These are phyloP conservation scores for Mrakia hoshinonis DNA, from an alignment of 768 basidiomycete genomes.

Conservation along the genomic window DNA sequence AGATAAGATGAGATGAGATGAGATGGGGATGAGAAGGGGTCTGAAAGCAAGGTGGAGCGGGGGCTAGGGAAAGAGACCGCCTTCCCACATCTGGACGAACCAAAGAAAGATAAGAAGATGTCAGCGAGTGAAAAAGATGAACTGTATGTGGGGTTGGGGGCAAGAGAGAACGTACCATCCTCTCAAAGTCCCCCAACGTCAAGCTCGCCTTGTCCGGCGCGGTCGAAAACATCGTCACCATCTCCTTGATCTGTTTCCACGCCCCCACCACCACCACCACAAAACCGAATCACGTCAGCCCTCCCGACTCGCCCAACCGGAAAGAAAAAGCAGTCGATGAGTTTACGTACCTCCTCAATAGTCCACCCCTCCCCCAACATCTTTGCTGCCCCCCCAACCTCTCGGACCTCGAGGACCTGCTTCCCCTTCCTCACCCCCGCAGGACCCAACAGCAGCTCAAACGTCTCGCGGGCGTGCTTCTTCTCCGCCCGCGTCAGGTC, in stretches of 20 bases:
- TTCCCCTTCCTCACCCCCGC: not conserved
- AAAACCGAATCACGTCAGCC: not conserved
- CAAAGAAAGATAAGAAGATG: not conserved
- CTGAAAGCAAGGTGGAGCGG: no score
- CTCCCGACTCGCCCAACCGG: no score
- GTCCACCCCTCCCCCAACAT: slow-evolving; percentile 12
- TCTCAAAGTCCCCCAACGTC: slow-evolving; percentile 15
- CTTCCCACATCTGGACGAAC: slow-evolving; percentile 19
- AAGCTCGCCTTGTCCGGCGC: not conserved
- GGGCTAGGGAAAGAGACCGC: slow-evolving; percentile 3
- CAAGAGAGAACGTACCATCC: slow-evolving; percentile 8
- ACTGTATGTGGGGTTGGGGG: not conserved
- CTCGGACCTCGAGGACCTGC: not conserved
- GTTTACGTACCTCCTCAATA: slow-evolving; percentile 1
- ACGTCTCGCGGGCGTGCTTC: slow-evolving; percentile 11
- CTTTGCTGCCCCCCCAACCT: not conserved
- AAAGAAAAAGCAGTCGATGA: not conserved
- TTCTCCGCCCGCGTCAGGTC: slow-evolving; percentile 11
- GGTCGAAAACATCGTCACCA: slow-evolving; percentile 12
- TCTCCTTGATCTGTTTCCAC: slow-evolving; percentile 11
- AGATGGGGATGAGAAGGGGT: no score
- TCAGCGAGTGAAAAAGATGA: not conserved
- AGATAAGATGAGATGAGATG: no score
- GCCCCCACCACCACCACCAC: not conserved
- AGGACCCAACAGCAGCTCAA: not conserved